phyloP scores from a whole-genome alignment of 2,329 filamentous ascomycete species.

The Byssothecium circinans region DNA sequence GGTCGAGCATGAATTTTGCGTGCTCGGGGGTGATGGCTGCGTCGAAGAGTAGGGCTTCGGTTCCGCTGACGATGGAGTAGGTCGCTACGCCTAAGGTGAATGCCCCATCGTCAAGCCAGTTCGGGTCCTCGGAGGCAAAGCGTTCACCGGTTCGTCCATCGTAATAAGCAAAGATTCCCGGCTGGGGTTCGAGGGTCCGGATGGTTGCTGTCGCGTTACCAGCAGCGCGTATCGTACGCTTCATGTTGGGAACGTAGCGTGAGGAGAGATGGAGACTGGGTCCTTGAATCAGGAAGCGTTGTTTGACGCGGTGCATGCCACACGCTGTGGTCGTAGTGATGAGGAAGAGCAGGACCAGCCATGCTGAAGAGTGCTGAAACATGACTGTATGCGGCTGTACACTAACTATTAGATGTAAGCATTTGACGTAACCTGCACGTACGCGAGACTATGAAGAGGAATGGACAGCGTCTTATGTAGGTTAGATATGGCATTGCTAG shows the following conservation, averaged over 20 bases:
- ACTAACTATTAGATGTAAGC: not conserved
- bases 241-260: not conserved
- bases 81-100: conserved; percentile 12
- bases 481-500: not conserved
- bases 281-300: not conserved
- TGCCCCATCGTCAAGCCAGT: conserved; percentile 14
- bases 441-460: not conserved
- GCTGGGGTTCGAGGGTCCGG: conserved; percentile 2
- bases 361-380: not conserved
- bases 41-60: conserved; percentile 11
- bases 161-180: conserved; percentile 13
- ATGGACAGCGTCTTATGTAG: not conserved
- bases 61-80: conserved; percentile 8
- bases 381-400: not conserved
- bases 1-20: conserved; percentile 11
- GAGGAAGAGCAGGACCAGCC: not conserved
- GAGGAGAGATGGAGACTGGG: conserved; percentile 6
- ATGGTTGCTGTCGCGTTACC: not conserved
- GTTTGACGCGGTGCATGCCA: conserved; percentile 2
- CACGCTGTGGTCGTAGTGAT: not conserved
- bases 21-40: conserved; percentile 9
- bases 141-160: conserved; percentile 10
- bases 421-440: not conserved
- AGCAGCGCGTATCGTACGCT: not conserved
- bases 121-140: conserved; percentile 7